Percentiles rank a stretch among this genome's conserved stretches.
Conservation (phyloP, 2,329 filamentous ascomycete genomes). For the Aspergillus phoenicis region DNA sequence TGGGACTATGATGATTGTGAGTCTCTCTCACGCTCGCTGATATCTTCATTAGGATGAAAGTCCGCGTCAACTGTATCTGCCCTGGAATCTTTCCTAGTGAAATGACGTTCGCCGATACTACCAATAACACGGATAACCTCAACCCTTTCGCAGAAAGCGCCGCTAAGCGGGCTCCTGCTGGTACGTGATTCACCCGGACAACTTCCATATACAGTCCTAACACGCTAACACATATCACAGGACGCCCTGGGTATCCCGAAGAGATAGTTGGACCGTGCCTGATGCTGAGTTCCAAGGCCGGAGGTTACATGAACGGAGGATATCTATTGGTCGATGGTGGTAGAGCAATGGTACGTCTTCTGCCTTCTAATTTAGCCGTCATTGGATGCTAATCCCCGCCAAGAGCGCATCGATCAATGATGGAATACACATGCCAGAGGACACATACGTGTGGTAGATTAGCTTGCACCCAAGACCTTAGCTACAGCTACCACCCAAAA, state of each 20-base stretch:
- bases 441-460: not conserved
- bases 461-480: too few relatives aligned
- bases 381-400: not conserved
- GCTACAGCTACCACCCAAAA: not conserved
- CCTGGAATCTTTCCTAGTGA: not conserved
- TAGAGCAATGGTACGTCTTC: not conserved
- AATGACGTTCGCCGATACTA: not conserved
- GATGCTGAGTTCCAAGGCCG: not conserved
- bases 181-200: not conserved
- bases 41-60: not conserved
- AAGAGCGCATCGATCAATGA: not conserved
- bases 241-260: not conserved
- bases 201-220: too few relatives aligned
- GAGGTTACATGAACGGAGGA: not conserved
- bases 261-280: not conserved
- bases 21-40: too few relatives aligned
- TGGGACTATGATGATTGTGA: too few relatives aligned
- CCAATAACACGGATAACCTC: not conserved
- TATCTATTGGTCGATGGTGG: not conserved
- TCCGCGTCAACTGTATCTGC: not conserved
- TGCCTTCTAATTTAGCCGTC: not conserved
- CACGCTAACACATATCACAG: not conserved
- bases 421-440: not conserved
- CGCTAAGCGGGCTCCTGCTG: not conserved
- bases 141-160: not conserved